Base-by-base conservation (phyloP, 2,329 filamentous ascomycete genomes). In the Karstenula rhodostoma region DNA sequence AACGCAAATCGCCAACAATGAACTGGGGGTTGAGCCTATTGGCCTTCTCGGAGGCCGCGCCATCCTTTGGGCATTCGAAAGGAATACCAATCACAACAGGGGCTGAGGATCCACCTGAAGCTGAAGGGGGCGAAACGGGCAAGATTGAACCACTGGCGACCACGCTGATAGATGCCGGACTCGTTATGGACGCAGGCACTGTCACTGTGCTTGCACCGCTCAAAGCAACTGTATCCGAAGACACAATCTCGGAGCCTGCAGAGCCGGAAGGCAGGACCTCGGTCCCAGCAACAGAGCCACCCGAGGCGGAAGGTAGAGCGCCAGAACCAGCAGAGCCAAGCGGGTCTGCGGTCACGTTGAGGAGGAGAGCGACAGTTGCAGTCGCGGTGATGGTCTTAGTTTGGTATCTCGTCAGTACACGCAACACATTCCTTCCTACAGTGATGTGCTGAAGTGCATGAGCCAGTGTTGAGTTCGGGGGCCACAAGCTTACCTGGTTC, bases 81-180 rank as follows among this genome's bases (percentile, higher is more conserved):
- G 73, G 73, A 19, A 75, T 48, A 2, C 62, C 68, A 10, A 64
- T 68, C 10, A 71, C 72, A 0, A 70, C 61, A 7, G 67, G 60
- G 1, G 43, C 42, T 9, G 55, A 43, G 15, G 61, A 15, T 17
- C 27, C 51, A 7, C 27, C 10, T 12, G 40, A 22, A 23, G 52
- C 42, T 10, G 56, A 50, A 27, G 59, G 53, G 13, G 29, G 13
- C 29, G 29, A 49, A 48, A 51, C 54, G 8, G 59, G 62, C 8
- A 56, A 10, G 19, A 57, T 43, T 7, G 35, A 57, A 22, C 59
- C 57, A 52, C 48, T 57, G 13, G 56, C 48, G 12, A 59, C 35
- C 42, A 62, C 15, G 23, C 37, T 56, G 17, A 59, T 42, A 6
- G 56, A 58, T 3, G 57, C 40, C 17, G 57, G 25, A 17, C 37